Base-by-base conservation (phyloP, 1,139 yeast genomes). In the Zygotorulaspora mrakii region DNA sequence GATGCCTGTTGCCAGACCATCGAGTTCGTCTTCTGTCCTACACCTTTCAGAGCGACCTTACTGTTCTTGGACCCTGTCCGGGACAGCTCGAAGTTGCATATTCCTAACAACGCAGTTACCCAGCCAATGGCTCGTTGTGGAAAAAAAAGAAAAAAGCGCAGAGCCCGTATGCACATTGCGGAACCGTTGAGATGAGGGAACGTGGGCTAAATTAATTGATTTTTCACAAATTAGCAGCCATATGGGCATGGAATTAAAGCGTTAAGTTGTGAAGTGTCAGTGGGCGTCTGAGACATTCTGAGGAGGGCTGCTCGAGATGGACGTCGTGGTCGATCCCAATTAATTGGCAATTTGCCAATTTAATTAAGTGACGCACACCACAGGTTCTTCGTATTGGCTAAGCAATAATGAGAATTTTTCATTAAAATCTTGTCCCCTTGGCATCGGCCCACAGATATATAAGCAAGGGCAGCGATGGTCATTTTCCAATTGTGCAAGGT, bases 201-300 rank as follows among this genome's bases (percentile, higher is more conserved):
- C 31, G 31, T 28, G 31, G 31, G 31, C 21, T 16, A 28, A 9
- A 16, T 28, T 16, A 17, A n/a, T n/a, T n/a, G 11, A n/a, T 16
- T 28, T 5, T n/a, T 24, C 5, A 9, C n/a, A 10, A 10, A 24
- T 10, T 24, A n/a, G 27, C 27, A 24, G 11, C 12, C 16, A 24
- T 12, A 17, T 20, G 5, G 25, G 10, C 11, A 24, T 7, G n/a
- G 27, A 7, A 11, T 24, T 11, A 24, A 11, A 6, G n/a, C 13
- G 7, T 24, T 24, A 11, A n/a, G n/a, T n/a, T 11, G n/a, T 20
- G 12, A 11, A 28, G n/a, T 14, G 14, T 28, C 9, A 28, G 31
- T 14, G 31, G 31, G 9, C 16, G n/a, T 28, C 9, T 28, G 18
- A 9, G 27, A 24, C 27, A 24, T 24, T 24, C 27, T 24, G 27